phyloP scores from a whole-genome alignment of 108 stramenopile genomes.

The Cyclotella distinguenda region DNA sequence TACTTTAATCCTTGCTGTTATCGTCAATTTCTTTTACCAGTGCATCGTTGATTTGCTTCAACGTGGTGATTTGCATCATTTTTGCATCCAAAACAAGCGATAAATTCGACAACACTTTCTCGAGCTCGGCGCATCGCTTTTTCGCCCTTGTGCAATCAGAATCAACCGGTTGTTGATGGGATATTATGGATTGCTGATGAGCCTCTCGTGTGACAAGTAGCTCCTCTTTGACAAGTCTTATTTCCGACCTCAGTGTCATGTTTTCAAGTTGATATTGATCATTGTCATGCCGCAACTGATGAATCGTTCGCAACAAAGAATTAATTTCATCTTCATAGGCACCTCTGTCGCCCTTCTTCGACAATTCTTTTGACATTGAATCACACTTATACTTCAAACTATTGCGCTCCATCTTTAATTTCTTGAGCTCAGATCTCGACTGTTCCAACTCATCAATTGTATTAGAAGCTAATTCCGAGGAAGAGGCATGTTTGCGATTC shows the following conservation, averaged over 20 bases:
- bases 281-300: constrained; percentile 48
- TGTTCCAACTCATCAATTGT: constrained; percentile 32
- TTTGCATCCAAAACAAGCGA: constrained; percentile 79
- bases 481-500: constrained; percentile 20
- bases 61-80: constrained; percentile 77
- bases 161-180: constrained; percentile 24
- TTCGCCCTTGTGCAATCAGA: constrained; percentile 17
- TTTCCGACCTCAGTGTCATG: constrained; percentile 29
- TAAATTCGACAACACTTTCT: constrained; percentile 67
- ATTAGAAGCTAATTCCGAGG: constrained; percentile 34
- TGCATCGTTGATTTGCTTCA: constrained; percentile 74
- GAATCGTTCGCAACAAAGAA: constrained; percentile 49
- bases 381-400: constrained; percentile 73
- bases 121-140: constrained; percentile 68
- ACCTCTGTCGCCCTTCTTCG: constrained; percentile 50
- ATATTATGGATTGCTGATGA: constrained; percentile 46
- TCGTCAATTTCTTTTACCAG: constrained; percentile 51
- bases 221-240: constrained; percentile 55
- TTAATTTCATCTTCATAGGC: constrained; percentile 48
- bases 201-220: constrained; percentile 53
- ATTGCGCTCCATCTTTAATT: constrained; percentile 72
- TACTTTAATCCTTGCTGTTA: no score
- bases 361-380: constrained; percentile 70
- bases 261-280: constrained; percentile 16
- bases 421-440: constrained; percentile 51